Base-by-base conservation (phyloP, 2,329 filamentous ascomycete species). In the Dactylonectria macrodidyma region DNA sequence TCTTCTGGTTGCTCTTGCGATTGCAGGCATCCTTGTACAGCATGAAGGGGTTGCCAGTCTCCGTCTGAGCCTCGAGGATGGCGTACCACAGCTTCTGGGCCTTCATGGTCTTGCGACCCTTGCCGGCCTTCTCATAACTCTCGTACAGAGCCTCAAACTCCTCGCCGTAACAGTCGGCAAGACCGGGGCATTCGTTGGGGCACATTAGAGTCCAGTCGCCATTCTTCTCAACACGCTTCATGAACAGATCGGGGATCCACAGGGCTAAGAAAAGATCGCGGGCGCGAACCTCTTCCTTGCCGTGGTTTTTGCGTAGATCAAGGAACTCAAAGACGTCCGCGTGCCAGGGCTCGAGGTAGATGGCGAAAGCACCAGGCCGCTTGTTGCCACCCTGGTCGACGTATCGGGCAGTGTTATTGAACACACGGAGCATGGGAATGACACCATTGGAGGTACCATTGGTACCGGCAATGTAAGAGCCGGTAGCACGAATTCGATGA, bases 1-100 rank as follows among this genome's bases (percentile, higher is more conserved):
- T 99, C 92, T 99, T 98, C 87, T 99, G 96, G 90, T 99, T 99
- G 88, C 95, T 98, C 92, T 99, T 99, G 82, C 91, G 91, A 90
- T 99, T 99, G 90, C 93, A 95, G 78, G 92, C 89, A 84, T 99
- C 96, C 89, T 99, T 99, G 91, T 99, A 99, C 68, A 98, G 91
- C 94, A 99, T 99, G 86, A 97, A 99, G 56, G 96, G 96, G 84
- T 97, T 98, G 76, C 96, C 96, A 52, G 96, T 99, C 90, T 99
- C 96, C 38, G 95, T 98, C 86, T 99, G 96, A 57, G 96, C 94
- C 85, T 99, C 96, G 55, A 99, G 90, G 73, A 99, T 97, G 74
- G 95, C 95, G 81, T 98, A 98, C 96, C 96, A 99, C 66, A 99
- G 92, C 89, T 99, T 99, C 88, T 99, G 96, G 26, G 96, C 96